phyloP scores from a whole-genome alignment of 176 grass and related monocot genomes.

The Carex kokanica region DNA sequence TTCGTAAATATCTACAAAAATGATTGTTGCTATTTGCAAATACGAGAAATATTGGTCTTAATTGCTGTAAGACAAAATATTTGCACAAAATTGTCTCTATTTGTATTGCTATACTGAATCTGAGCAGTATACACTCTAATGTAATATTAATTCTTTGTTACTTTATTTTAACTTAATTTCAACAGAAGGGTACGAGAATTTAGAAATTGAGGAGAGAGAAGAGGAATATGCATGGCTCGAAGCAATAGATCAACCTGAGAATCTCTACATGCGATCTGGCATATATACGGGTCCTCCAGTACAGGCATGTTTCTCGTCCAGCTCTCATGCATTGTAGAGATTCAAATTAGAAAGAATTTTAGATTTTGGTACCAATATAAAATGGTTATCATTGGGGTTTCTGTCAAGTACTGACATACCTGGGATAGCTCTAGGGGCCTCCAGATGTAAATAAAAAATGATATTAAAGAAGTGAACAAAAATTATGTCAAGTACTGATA shows the following conservation, averaged over 20 bases:
- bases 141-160: neutral
- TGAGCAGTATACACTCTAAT: neutral
- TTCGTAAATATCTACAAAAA: neutral
- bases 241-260: constrained; percentile 28
- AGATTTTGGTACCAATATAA: neutral
- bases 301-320: constrained; percentile 26
- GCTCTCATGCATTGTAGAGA: neutral
- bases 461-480: neutral
- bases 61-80: neutral
- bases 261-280: constrained; percentile 43
- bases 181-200: constrained; percentile 16
- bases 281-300: constrained; percentile 34
- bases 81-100: neutral
- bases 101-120: neutral
- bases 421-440: neutral
- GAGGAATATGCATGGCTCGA: constrained; percentile 47
- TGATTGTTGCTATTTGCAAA: neutral
- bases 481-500: neutral
- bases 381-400: neutral
- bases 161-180: constrained; percentile 3
- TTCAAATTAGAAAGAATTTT: neutral
- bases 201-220: constrained; percentile 25
- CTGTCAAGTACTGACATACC: neutral
- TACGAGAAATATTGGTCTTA: neutral
- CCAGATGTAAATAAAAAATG: neutral